Evolutionary conservation across 257 asterid genomes (phyloP).

Genomic region (Paraleonurus japonicus): DNA sequence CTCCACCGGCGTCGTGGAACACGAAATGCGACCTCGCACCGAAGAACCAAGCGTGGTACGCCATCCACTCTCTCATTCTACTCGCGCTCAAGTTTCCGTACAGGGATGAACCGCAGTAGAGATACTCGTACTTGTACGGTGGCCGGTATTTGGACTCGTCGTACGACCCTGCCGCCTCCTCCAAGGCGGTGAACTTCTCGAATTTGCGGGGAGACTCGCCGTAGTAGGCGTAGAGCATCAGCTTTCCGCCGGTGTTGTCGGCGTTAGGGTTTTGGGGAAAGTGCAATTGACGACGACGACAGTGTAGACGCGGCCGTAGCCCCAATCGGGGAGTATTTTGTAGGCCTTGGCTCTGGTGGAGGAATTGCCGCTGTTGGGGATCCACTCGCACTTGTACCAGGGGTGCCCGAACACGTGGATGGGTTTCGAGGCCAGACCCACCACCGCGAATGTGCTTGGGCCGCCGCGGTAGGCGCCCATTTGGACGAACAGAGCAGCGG

Average conservation of each 20-base stretch:
- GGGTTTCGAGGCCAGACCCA: conserved; percentile 84
- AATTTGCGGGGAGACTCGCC: conserved; percentile 38
- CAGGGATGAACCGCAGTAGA: conserved; percentile 56
- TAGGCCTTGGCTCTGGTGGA: conserved; percentile 44
- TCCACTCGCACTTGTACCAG: conserved; percentile 81
- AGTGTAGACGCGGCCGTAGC: conserved; percentile 79
- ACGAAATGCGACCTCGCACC: conserved; percentile 52
- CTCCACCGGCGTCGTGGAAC: conserved; percentile 66
- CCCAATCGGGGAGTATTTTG: conserved; percentile 74
- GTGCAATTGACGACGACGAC: conserved; percentile 66
- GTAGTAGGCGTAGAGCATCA: conserved; percentile 51
- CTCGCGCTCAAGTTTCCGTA: conserved; percentile 51
- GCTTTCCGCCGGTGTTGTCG: conserved; percentile 55
- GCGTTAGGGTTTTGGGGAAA: conserved; percentile 40
- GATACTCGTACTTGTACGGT: conserved; percentile 49
- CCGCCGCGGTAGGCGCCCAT: conserved; percentile 98
- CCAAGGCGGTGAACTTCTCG: conserved; percentile 49
- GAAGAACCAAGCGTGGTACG: conserved; percentile 66
- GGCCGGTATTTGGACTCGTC: conserved; percentile 39
- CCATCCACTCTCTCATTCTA: conserved; percentile 65
- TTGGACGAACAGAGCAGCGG: conserved; percentile 75
- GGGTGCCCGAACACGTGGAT: conserved; percentile 70
- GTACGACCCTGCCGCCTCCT: conserved; percentile 48
- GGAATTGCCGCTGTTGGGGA: conserved; percentile 41
- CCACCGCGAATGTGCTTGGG: conserved; percentile 59